These are phyloP conservation scores for Neonectria neomacrospora DNA, from an alignment of 2,329 filamentous ascomycete genomes.

Conservation along the genomic window DNA sequence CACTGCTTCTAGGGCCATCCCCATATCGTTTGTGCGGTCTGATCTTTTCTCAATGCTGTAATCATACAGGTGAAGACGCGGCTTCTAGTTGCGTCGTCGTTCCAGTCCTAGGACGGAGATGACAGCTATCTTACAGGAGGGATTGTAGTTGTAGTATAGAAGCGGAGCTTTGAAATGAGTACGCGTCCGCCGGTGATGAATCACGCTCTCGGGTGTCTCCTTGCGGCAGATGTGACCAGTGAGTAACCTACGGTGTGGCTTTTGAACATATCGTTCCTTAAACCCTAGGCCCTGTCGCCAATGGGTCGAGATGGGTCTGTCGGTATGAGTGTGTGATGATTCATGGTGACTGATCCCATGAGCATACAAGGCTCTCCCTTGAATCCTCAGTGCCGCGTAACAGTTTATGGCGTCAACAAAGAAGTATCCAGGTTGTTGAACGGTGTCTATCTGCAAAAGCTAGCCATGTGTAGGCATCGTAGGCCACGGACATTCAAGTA, in stretches of 20 bases:
- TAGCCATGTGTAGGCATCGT: too few relatives aligned
- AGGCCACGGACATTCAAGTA: not conserved
- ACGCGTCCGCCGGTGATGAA: slow-evolving; percentile 23
- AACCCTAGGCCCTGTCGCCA: not conserved
- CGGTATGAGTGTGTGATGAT: not conserved
- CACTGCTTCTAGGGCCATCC: slow-evolving; percentile 1
- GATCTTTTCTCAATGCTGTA: slow-evolving; percentile 1
- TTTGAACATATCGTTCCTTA: not conserved
- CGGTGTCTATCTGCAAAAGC: not conserved
- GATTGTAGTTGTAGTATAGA: not conserved
- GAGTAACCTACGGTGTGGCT: not conserved
- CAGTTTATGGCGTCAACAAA: not conserved
- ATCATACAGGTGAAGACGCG: slow-evolving; percentile 8
- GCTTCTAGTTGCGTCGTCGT: slow-evolving; percentile 2
- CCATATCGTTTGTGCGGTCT: slow-evolving; percentile 4
- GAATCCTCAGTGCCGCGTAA: not conserved
- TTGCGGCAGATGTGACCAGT: not conserved
- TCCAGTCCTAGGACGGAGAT: not conserved
- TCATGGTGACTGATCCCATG: not conserved
- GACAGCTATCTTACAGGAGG: not conserved
- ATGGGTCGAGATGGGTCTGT: not conserved
- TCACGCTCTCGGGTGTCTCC: not conserved
- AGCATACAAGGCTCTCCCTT: not conserved
- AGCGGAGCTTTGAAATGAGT: slow-evolving; percentile 25
- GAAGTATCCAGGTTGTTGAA: not conserved